These are phyloP conservation scores for Secale cereale DNA, from an alignment of 176 grass and related monocot species.

Conservation along the genomic window DNA sequence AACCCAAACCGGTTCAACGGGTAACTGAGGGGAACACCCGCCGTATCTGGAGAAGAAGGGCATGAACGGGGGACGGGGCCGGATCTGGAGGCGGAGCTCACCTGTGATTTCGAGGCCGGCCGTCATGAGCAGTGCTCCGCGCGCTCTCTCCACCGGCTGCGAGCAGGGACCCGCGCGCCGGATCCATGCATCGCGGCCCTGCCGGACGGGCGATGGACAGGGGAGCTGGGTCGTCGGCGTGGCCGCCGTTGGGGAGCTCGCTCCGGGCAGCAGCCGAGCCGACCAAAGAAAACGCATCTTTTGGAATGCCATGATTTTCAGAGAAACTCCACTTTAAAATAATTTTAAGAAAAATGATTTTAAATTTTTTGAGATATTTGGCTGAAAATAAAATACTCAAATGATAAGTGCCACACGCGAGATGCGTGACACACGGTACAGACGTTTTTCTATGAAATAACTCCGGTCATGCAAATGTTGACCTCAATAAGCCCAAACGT, in stretches of 20 bases:
- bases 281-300: no score
- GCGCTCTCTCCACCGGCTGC: neutral
- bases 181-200: neutral
- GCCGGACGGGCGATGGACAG: neutral
- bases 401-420: no score
- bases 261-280: neutral
- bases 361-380: no score
- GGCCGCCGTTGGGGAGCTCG: neutral
- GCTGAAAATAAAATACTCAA: no score
- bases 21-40: neutral
- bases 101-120: neutral
- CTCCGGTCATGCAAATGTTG: no score
- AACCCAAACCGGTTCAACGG: neutral
- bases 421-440: accelerated
- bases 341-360: no score
- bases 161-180: neutral
- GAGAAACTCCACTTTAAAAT: no score
- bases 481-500: no score
- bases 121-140: neutral
- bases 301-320: no score
- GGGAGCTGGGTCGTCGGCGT: no score
- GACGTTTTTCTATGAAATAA: no score
- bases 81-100: neutral
- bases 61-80: no score
- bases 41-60: neutral